These are phyloP conservation scores for Trichoderma parareesei DNA, from an alignment of 495 filamentous ascomycete genomes.

Conservation along the genomic window DNA sequence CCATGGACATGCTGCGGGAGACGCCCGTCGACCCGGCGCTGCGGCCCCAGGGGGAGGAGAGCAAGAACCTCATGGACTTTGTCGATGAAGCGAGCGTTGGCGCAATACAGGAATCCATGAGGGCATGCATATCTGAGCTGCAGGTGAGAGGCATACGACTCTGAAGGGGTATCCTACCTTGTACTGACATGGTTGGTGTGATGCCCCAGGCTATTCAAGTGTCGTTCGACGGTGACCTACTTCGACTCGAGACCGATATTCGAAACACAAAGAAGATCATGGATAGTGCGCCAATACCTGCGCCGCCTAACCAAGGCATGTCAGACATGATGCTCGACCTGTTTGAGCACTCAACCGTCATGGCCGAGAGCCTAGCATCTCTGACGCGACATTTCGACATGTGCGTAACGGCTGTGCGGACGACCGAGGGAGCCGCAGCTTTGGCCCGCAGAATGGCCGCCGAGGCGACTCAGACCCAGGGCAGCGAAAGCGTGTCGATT, in stretches of 20 bases:
- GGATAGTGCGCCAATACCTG: constrained; percentile 24
- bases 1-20: constrained; percentile 58
- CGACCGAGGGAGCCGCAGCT: constrained; percentile 85
- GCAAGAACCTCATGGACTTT: constrained; percentile 77
- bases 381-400: constrained; percentile 91
- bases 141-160: constrained; percentile 26
- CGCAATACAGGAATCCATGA: constrained; percentile 55
- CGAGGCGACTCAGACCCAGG: constrained; percentile 47
- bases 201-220: constrained; percentile 44
- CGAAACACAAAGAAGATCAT: constrained; percentile 34
- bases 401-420: constrained; percentile 83
- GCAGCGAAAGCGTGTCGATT: constrained; percentile 52
- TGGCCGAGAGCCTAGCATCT: constrained; percentile 73
- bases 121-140: constrained; percentile 52
- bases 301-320: constrained; percentile 41
- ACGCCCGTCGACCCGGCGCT: constrained; percentile 70
- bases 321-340: constrained; percentile 62
- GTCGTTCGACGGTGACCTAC: constrained; percentile 54
- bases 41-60: constrained; percentile 55
- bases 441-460: constrained; percentile 49
- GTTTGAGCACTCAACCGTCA: constrained; percentile 70
- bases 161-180: background rate
- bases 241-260: constrained; percentile 53
- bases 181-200: constrained; percentile 15
- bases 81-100: constrained; percentile 76